Base-by-base conservation (phyloP, 768 basidiomycete species). In the Xerocomellus amylosporus region DNA sequence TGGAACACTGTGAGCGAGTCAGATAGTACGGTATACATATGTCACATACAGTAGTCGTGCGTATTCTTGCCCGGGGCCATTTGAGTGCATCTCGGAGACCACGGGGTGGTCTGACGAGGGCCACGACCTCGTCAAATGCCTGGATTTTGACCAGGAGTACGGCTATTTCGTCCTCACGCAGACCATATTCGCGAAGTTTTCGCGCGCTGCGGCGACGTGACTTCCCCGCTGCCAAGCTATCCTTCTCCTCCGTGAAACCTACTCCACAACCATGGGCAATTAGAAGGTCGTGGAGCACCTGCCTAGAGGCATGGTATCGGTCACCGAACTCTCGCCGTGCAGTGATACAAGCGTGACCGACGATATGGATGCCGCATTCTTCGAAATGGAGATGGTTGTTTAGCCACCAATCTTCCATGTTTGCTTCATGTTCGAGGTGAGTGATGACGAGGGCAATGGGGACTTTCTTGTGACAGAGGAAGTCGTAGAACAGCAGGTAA, bases 351-450 rank as follows among this genome's bases (percentile, higher is more conserved):
- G 70, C 73, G 30, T 73, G 71, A 33, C 59, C 70, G 38, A 59
- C 33, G 17, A 58, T 55, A 19, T 41, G 40, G 22, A 75, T 67
- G n/a, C 56, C 59, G 31, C 53, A 62, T 3, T 51, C 49, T 5
- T 40, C 8, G 45, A 73, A 63, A 24, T 64, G 58, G 24, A 33
- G 13, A 8, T 54, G n/a, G 44, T 73, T 75, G 10, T 55, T 19
- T 9, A 13, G 30, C 73, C 74, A 74, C 74, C 74, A 73, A 13
- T 56, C 42, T 5, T 73, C 73, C 72, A 74, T 75, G 14, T 59
- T 54, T 19, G 70, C 61, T 56, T 70, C 70, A 6, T 69, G 64
- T 49, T 74, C 74, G 45, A 74, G 68, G 20, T 73, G 66, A 5
- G 73, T 73, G 50, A 73, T 31, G 45, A 74, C 62, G 24, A 73